Conservation (phyloP, 306 rosid genomes). For the Crataegus laevigata region DNA sequence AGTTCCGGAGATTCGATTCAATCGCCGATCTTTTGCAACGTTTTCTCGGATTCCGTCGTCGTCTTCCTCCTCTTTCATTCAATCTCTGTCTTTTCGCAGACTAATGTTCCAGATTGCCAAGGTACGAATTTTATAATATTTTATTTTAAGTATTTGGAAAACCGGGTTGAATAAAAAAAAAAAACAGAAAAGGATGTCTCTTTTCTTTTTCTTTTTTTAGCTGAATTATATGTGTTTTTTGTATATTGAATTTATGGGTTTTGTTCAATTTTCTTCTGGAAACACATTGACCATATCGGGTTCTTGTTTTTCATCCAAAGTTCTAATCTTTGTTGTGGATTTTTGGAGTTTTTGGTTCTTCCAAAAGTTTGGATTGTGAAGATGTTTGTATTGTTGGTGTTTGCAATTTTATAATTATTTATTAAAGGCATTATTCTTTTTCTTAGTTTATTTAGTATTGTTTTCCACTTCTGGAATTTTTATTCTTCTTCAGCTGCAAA, state of each 20-base stretch:
- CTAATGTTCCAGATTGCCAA: slow-evolving; percentile 79
- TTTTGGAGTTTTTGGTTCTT: background rate
- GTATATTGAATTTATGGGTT: background rate
- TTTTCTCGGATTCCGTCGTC: slow-evolving; percentile 54
- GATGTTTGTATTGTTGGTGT: slow-evolving; percentile 17
- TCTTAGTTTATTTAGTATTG: slow-evolving; percentile 15
- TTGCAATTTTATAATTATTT: slow-evolving; percentile 4
- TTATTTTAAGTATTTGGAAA: background rate
- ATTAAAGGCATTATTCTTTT: slow-evolving; percentile 16
- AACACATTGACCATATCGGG: slow-evolving; percentile 30
- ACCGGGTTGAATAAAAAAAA: background rate
- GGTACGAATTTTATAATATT: slow-evolving; percentile 39
- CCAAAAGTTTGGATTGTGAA: background rate
- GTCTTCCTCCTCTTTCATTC: slow-evolving; percentile 38
- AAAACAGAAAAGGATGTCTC: background rate
- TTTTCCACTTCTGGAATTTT: slow-evolving; percentile 20
- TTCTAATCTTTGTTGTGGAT: background rate
- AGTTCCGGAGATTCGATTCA: slow-evolving; percentile 65
- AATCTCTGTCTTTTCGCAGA: slow-evolving; percentile 43
- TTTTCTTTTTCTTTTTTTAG: background rate
- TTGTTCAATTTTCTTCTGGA: slow-evolving; percentile 18
- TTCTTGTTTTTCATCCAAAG: background rate
- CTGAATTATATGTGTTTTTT: background rate
- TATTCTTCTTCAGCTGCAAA: slow-evolving; percentile 25
- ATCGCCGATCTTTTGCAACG: slow-evolving; percentile 53